Conservation (phyloP, 2,329 filamentous ascomycete species). For the Botryotinia globosa region DNA sequence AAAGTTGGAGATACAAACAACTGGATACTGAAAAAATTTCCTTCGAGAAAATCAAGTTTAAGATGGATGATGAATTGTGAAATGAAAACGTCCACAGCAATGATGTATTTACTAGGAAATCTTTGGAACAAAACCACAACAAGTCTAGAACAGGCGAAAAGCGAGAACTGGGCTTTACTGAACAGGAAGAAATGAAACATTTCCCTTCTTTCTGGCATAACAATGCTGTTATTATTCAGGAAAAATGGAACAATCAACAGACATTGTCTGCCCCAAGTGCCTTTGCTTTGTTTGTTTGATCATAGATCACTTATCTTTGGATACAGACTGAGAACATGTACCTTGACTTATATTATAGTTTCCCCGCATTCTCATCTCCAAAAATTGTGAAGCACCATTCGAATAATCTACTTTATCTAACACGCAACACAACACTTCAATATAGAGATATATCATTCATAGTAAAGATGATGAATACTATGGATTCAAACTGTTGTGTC, state of each 20-base stretch:
- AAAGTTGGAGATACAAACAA: no score
- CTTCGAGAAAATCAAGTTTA: not conserved
- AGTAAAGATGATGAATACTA: not conserved
- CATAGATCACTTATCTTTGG: not conserved
- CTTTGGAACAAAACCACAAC: not conserved
- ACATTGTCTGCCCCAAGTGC: no score
- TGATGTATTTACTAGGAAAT: not conserved
- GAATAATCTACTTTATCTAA: no score
- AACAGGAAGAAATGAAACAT: not conserved
- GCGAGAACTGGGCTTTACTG: not conserved
- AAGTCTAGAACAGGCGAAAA: not conserved
- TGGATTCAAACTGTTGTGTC: not conserved
- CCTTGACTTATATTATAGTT: not conserved
- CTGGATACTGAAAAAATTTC: not conserved
- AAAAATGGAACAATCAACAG: not conserved
- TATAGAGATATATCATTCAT: not conserved
- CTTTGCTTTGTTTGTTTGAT: not conserved
- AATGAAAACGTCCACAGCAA: not conserved
- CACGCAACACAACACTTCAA: not conserved
- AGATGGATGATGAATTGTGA: not conserved
- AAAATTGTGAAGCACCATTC: not conserved
- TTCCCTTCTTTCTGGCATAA: not conserved
- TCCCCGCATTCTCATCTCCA: not conserved
- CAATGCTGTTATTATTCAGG: not conserved
- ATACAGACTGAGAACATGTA: not conserved